Base-by-base conservation (phyloP, 2,329 filamentous ascomycete species). In the Immersiporthe knoxdaviesiana region DNA sequence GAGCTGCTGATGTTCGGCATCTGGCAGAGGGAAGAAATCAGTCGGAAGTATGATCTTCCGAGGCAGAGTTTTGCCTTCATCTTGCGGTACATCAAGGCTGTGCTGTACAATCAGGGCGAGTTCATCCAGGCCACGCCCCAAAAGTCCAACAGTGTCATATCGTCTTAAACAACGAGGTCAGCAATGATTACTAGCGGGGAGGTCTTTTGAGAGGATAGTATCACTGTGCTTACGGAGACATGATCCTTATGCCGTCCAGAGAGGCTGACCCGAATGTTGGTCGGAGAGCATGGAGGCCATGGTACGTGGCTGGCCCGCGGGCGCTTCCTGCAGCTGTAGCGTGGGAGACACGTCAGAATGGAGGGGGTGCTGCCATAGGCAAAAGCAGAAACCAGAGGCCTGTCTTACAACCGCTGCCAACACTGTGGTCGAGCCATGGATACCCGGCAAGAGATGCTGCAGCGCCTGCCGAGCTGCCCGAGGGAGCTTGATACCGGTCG, bases 371-470 rank as follows among this genome's bases (percentile, higher is more conserved):
- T n/a, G n/a, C n/a, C n/a, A n/a, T n/a, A n/a, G n/a, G n/a, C n/a
- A n/a, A 6, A 24, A 35, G 4, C 76, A 77, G 1, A n/a, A n/a
- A 77, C 68, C 79, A 78, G 35, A 35, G 35, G 35, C 2, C 73
- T n/a, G 75, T 30, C 76, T 74, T 3, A 78, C 79, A 24, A 76
- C 72, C 71, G n/a, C 24, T 71, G 1, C 74, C 75, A 14, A 76
- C 27, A 2, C 74, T 70, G 21, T 72, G 44, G 50, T 76, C 74
- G 3, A 76, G 72, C 73, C 75, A 76, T 2, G 58, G 44, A 39
- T 76, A 76, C 18, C 72, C 68, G 1, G 71, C 74, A 14, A 76
- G 67, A 10, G 72, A 71, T 3, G 74, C 71, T 2, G 71, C 74
- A 2, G 72, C 72, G 5, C 75, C 74, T 8, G 70, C 67, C 11